Evolutionary conservation across 2,329 filamentous ascomycete genomes (phyloP).

Genomic region (Ilyonectria robusta): DNA sequence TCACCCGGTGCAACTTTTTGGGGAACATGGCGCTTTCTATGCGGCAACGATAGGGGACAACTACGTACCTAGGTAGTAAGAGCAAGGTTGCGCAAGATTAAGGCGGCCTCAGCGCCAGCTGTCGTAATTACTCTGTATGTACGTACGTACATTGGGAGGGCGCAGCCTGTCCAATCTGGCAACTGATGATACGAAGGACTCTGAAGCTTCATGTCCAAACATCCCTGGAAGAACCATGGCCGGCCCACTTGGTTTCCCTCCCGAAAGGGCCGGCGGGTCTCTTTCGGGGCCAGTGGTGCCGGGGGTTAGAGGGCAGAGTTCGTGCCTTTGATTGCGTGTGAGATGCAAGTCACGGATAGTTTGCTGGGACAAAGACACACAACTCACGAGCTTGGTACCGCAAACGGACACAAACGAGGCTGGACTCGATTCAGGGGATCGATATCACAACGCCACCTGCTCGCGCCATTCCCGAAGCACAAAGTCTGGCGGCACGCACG

Average conservation of each 20-base stretch:
- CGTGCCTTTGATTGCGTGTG: conserved; percentile 5
- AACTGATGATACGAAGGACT: conserved; percentile 10
- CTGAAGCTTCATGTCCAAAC: neutral
- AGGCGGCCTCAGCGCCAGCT: conserved; percentile 1
- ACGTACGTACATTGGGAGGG: neutral
- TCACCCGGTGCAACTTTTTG: conserved; percentile 6
- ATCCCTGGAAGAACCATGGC: conserved; percentile 17
- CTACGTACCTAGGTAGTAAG: neutral
- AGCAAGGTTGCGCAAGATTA: conserved; percentile 8
- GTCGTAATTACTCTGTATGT: conserved; percentile 11
- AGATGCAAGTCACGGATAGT: neutral
- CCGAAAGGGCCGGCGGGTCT: neutral
- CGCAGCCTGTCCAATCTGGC: conserved; percentile 8
- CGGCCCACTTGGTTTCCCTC: conserved; percentile 15
- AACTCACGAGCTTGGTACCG: neutral
- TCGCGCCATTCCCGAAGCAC: neutral
- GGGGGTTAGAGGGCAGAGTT: conserved; percentile 8
- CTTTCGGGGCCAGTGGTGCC: neutral
- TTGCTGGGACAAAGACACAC: neutral
- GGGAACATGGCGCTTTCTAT: conserved; percentile 1
- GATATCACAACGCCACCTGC: neutral
- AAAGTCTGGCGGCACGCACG: neutral
- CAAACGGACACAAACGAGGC: conserved; percentile 2
- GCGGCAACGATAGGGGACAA: conserved; percentile 3
- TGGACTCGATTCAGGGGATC: neutral